Conservation (phyloP, 2,329 filamentous ascomycete species). For the Pseudocercospora pini-densiflorae region DNA sequence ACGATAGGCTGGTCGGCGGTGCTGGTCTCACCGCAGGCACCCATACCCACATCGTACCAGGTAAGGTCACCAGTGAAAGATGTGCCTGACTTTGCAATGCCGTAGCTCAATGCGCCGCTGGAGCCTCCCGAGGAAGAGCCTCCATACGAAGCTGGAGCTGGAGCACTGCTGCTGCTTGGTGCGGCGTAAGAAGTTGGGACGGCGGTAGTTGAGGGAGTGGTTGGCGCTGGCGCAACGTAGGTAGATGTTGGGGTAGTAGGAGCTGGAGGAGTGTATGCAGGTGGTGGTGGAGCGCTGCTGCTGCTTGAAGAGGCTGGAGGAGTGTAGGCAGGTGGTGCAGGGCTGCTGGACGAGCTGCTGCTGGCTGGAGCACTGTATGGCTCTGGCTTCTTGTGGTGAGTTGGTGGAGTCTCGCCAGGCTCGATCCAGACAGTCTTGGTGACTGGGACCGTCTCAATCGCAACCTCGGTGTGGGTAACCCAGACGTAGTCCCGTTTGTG, state of each 20-base stretch:
- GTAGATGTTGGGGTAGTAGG: slow-evolving; percentile 21
- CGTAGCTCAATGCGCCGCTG: slow-evolving; percentile 19
- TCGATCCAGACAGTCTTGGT: slow-evolving; percentile 55
- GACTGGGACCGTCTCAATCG: slow-evolving; percentile 54
- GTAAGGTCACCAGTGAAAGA: slow-evolving; percentile 69
- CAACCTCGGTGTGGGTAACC: slow-evolving; percentile 54
- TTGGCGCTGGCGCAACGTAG: slow-evolving; percentile 31
- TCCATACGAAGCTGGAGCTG: slow-evolving; percentile 11
- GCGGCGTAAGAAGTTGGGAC: slow-evolving; percentile 23
- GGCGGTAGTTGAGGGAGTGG: slow-evolving; percentile 25
- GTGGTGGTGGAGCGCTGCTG: slow-evolving; percentile 8
- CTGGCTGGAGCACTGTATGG: slow-evolving; percentile 17
- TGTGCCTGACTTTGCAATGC: slow-evolving; percentile 40
- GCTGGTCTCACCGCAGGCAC: slow-evolving; percentile 70
- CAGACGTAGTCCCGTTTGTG: slow-evolving; percentile 53
- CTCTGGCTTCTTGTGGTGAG: slow-evolving; percentile 3
- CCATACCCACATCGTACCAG: slow-evolving; percentile 72
- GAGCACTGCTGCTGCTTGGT: slow-evolving; percentile 9
- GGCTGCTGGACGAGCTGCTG: neutral
- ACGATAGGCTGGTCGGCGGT: slow-evolving; percentile 64
- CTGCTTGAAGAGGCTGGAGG: slow-evolving; percentile 17
- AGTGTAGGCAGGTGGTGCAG: slow-evolving; percentile 10
- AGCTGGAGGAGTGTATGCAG: slow-evolving; percentile 16
- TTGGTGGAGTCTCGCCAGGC: slow-evolving; percentile 33
- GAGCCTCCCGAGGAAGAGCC: slow-evolving; percentile 19